Evolutionary conservation across 169 alveolate genomes (phyloP).

Genomic region (Plasmodium gonderi): DNA sequence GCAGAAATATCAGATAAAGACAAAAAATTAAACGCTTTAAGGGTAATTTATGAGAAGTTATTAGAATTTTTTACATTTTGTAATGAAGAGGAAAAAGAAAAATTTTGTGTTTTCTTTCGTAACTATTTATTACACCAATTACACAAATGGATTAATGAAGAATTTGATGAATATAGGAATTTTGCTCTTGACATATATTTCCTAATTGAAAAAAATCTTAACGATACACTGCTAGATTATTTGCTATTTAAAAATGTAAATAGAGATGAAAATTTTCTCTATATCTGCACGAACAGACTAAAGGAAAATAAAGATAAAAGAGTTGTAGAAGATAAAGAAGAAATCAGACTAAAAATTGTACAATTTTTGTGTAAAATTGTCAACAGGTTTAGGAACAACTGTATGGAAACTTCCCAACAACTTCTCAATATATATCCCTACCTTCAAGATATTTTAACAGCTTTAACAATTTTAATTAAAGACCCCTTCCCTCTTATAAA

Average conservation of each 20-base stretch:
- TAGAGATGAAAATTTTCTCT: slow-evolving; percentile 35
- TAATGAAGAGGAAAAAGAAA: slow-evolving; percentile 28
- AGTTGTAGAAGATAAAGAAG: slow-evolving; percentile 71
- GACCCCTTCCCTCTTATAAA: slow-evolving; percentile 61
- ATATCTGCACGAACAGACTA: slow-evolving; percentile 33
- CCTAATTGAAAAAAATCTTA: slow-evolving; percentile 33
- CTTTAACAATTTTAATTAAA: slow-evolving; percentile 25
- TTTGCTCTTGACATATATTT: slow-evolving; percentile 29
- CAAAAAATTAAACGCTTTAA: slow-evolving; percentile 39
- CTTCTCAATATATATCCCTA: slow-evolving; percentile 16
- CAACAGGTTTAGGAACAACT: slow-evolving; percentile 10
- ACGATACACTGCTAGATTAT: slow-evolving; percentile 25
- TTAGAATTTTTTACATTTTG: slow-evolving; percentile 30
- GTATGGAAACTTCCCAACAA: neutral
- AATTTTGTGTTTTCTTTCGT: slow-evolving; percentile 28
- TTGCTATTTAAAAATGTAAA: slow-evolving; percentile 38
- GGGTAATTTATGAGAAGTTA: slow-evolving; percentile 23
- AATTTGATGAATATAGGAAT: slow-evolving; percentile 62
- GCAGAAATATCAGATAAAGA: slow-evolving; percentile 29
- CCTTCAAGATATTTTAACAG: slow-evolving; percentile 30
- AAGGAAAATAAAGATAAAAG: slow-evolving; percentile 51
- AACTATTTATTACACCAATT: slow-evolving; percentile 12
- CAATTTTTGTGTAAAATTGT: slow-evolving; percentile 40
- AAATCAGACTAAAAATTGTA: slow-evolving; percentile 50
- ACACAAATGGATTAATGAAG: slow-evolving; percentile 52